These are phyloP conservation scores for Triticum timopheevii DNA, from an alignment of 176 grass and related monocot species.

Conservation along the genomic window DNA sequence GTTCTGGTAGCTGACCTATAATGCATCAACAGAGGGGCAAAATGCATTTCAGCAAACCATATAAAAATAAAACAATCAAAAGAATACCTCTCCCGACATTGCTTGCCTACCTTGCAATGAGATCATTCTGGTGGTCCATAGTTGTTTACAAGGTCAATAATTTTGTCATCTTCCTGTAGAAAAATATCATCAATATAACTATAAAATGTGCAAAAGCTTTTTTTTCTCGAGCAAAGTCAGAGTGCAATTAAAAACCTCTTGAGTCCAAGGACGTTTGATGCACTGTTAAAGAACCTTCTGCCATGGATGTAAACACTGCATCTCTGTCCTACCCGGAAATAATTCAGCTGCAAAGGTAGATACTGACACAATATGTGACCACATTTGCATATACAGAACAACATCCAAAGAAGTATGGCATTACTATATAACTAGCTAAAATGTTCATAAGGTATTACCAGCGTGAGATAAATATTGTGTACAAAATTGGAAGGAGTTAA, in stretches of 20 bases:
- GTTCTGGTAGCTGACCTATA: no score
- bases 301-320: conserved; percentile 97
- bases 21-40: no score
- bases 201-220: conserved; percentile 20
- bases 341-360: conserved; percentile 14
- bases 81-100: conserved; percentile 88
- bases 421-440: conserved; percentile 3
- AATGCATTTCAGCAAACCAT: background rate
- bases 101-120: conserved; percentile 74
- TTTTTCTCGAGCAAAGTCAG: conserved; percentile 20
- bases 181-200: background rate
- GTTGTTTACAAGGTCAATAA: conserved; percentile 75
- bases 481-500: no score
- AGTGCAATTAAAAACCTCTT: conserved; percentile 61
- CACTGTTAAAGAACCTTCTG: conserved; percentile 94
- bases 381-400: background rate
- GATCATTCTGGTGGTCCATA: conserved; percentile 98
- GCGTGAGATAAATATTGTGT: no score
- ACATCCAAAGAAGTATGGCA: background rate
- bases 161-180: conserved; percentile 86
- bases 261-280: conserved; percentile 90
- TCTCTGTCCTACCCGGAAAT: conserved; percentile 69
- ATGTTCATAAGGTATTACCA: background rate
- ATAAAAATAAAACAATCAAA: background rate
- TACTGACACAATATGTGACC: conserved; percentile 15